Conservation (phyloP, 2,329 filamentous ascomycete species). For the Sclerotinia sclerotiorum region DNA sequence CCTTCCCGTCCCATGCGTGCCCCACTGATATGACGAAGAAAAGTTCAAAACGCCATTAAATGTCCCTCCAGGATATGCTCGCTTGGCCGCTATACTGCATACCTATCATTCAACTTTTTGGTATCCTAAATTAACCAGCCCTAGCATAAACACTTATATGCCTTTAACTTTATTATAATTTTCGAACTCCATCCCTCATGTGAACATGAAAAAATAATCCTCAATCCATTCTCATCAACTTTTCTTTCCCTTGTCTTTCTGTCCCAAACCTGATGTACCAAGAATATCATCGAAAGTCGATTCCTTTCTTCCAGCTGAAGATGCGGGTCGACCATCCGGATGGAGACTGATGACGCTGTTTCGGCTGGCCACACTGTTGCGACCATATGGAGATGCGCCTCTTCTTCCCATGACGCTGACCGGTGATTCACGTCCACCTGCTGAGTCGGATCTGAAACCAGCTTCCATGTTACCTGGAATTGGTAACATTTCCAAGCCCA, state of each 20-base stretch:
- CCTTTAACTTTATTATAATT: neutral
- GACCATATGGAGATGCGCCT: constrained; percentile 12
- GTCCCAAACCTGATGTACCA: constrained; percentile 45
- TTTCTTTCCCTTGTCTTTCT: constrained; percentile 37
- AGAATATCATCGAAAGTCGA: constrained; percentile 53
- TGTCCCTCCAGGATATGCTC: neutral
- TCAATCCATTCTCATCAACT: constrained; percentile 14
- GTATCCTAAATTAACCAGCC: constrained; percentile 3
- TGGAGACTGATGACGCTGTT: neutral
- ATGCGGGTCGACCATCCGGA: neutral
- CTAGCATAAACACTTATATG: neutral
- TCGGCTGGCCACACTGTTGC: constrained; percentile 8
- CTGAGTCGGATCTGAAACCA: constrained; percentile 7
- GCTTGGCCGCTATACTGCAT: constrained; percentile 1
- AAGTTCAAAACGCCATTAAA: constrained; percentile 3
- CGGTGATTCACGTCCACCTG: constrained; percentile 8
- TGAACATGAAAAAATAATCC: neutral
- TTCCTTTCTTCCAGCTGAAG: constrained; percentile 22
- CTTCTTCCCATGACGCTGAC: constrained; percentile 11
- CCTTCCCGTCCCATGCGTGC: neutral
- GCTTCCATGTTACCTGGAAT: constrained; percentile 27
- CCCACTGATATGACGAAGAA: too few species aligned
- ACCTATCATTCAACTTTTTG: neutral
- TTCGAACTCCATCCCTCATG: constrained; percentile 10
- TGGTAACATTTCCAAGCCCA: constrained; percentile 38